A percentile compares a stretch with the other conserved stretches of the same genome.
Evolutionary conservation across 345 rosid genomes (phyloP).

Genomic region (Heritiera littoralis): DNA sequence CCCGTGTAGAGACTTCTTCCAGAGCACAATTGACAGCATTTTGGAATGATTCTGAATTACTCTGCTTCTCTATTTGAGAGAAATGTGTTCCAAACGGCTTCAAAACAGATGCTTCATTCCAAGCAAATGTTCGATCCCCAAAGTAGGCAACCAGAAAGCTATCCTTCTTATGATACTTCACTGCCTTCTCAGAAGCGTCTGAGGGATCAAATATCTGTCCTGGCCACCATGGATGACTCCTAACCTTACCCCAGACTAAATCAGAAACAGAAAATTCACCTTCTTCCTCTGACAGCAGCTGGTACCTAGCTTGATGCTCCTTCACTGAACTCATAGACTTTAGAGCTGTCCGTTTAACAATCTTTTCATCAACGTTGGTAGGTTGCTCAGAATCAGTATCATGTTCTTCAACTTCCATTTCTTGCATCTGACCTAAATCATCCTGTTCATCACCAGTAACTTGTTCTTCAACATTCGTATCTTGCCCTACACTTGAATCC

Average conservation of each 20-base stretch:
- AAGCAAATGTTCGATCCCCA: conserved; percentile 78
- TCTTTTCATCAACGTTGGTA: conserved; percentile 25
- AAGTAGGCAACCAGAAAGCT: conserved; percentile 70
- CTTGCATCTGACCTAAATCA: conserved; percentile 34
- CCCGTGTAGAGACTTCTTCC: conserved; percentile 62
- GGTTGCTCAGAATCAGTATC: conserved; percentile 34
- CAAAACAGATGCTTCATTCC: conserved; percentile 62
- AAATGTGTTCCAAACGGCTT: conserved; percentile 62
- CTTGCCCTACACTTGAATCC: conserved; percentile 14
- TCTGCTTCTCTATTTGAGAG: conserved; percentile 56
- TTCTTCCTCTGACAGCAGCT: conserved; percentile 43
- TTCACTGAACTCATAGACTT: conserved; percentile 30
- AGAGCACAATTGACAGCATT: conserved; percentile 65
- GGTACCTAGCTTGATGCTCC: conserved; percentile 42
- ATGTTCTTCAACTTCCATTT: conserved; percentile 45
- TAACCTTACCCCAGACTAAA: conserved; percentile 78
- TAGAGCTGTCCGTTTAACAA: conserved; percentile 18
- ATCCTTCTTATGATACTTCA: conserved; percentile 59
- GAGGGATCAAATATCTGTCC: conserved; percentile 73
- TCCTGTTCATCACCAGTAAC: conserved; percentile 33
- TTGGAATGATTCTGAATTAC: conserved; percentile 54
- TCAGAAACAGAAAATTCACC: conserved; percentile 53
- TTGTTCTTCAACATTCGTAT: conserved; percentile 29
- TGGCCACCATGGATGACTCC: conserved; percentile 91
- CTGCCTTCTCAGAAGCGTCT: conserved; percentile 64